Evolutionary conservation across 371 early-diverging fungal genomes (phyloP).

Genomic region (Syncephalis fuscata): DNA sequence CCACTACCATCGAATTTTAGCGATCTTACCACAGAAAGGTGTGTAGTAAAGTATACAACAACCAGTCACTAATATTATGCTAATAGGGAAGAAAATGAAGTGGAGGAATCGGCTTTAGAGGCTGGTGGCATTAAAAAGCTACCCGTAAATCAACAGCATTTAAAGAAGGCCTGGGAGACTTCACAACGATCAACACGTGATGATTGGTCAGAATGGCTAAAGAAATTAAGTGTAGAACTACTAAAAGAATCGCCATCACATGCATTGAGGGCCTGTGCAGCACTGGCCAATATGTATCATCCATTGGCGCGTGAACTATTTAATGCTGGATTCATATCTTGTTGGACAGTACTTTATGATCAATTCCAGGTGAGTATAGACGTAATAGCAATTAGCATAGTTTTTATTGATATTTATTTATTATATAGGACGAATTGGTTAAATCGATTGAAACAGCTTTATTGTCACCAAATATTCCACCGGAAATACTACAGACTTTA

Average conservation of each 20-base stretch:
- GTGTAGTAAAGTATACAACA: neutral
- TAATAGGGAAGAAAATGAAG: slow-evolving; percentile 1
- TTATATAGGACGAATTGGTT: slow-evolving; percentile 65
- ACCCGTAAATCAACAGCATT: slow-evolving; percentile 71
- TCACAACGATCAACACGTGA: slow-evolving; percentile 80
- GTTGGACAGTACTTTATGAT: slow-evolving; percentile 87
- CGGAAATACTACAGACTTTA: slow-evolving; percentile 81
- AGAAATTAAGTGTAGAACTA: slow-evolving; percentile 77
- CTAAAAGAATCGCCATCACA: slow-evolving; percentile 93
- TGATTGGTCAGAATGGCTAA: slow-evolving; percentile 96
- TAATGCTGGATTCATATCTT: slow-evolving; percentile 94
- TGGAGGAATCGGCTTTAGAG: slow-evolving; percentile 9
- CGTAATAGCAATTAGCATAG: neutral
- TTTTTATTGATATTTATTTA: neutral
- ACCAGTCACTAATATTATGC: too few species aligned
- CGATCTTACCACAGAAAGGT: neutral
- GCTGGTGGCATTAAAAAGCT: slow-evolving; percentile 33
- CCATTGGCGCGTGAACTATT: slow-evolving; percentile 85
- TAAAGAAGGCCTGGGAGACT: slow-evolving; percentile 88
- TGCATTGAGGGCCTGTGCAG: slow-evolving; percentile 81
- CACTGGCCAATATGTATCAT: slow-evolving; percentile 65
- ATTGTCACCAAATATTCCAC: slow-evolving; percentile 69
- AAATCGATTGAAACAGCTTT: slow-evolving; percentile 72
- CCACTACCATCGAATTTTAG: slow-evolving; percentile 44
- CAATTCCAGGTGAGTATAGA: slow-evolving; percentile 40